Conservation (phyloP, 1,139 yeast genomes). For the Taphrina pruni region DNA sequence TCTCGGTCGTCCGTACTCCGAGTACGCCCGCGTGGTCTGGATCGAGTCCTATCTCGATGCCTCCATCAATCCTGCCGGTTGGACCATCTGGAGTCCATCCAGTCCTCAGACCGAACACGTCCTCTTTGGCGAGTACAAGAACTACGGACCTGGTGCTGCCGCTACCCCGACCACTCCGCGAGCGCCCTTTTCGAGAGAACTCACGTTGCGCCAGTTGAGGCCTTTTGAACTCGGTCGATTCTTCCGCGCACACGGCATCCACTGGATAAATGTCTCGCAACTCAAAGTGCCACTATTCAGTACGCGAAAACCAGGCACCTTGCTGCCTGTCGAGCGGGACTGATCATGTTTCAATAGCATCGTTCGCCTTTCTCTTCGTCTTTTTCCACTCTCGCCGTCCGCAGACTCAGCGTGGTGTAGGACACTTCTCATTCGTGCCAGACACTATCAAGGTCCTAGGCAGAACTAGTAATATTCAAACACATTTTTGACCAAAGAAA, state of each 20-base stretch:
- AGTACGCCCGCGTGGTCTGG: conserved; percentile 11
- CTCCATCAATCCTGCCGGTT: conserved; percentile 13
- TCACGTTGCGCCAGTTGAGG: conserved; percentile 1
- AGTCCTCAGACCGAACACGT: conserved; percentile 9
- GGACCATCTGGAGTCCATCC: conserved; percentile 23
- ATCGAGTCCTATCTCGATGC: conserved; percentile 1
- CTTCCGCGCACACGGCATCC: conserved; percentile 13
- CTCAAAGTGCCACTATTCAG: conserved; percentile 1
- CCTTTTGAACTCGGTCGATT: conserved; percentile 3
- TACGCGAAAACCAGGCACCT: conserved; percentile 11
- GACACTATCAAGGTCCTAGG: too few relatives aligned
- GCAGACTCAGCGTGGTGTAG: too few relatives aligned
- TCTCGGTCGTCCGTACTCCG: conserved; percentile 18
- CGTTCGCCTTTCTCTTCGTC: too few relatives aligned
- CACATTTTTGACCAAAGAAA: too few relatives aligned
- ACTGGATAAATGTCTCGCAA: conserved; percentile 17
- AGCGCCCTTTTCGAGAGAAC: conserved; percentile 5
- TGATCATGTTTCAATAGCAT: neutral
- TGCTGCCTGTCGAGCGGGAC: conserved; percentile 2
- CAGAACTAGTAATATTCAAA: too few relatives aligned
- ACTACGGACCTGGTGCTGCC: conserved; percentile 19
- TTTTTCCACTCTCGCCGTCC: too few relatives aligned
- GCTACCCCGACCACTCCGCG: neutral
- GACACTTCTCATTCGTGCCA: too few relatives aligned
- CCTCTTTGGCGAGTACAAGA: conserved; percentile 13